Conservation (phyloP, 768 basidiomycete species). For the Postia placenta region DNA sequence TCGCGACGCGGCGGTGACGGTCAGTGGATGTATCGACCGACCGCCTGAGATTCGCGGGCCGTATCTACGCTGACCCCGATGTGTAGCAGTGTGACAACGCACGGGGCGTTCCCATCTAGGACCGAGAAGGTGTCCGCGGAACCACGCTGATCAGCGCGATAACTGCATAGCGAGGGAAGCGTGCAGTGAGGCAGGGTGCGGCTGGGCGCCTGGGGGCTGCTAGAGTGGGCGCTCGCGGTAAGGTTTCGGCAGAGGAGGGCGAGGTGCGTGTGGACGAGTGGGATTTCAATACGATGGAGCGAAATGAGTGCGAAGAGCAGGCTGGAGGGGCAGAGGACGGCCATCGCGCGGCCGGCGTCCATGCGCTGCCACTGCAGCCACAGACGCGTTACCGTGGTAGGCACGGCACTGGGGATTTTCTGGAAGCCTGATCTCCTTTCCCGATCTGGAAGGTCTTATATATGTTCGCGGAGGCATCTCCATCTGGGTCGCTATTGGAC, state of each 20-base stretch:
- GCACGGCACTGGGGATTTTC: neutral
- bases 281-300: neutral
- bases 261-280: neutral
- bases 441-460: neutral
- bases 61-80: no score
- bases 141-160: constrained; percentile 3
- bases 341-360: neutral
- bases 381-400: neutral
- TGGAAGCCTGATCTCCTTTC: neutral
- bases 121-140: neutral
- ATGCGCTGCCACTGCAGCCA: no score
- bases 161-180: neutral
- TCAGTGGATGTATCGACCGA: no score
- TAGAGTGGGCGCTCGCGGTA: neutral
- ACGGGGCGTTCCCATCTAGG: neutral
- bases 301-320: neutral
- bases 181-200: neutral
- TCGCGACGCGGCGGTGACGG: no score
- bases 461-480: neutral
- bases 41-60: no score
- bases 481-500: neutral
- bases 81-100: no score
- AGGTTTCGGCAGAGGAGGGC: neutral
- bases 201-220: neutral
- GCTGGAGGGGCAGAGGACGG: neutral